Base-by-base conservation (phyloP, 192 early-diverging fungal species). In the Helicostylum pulchrum region DNA sequence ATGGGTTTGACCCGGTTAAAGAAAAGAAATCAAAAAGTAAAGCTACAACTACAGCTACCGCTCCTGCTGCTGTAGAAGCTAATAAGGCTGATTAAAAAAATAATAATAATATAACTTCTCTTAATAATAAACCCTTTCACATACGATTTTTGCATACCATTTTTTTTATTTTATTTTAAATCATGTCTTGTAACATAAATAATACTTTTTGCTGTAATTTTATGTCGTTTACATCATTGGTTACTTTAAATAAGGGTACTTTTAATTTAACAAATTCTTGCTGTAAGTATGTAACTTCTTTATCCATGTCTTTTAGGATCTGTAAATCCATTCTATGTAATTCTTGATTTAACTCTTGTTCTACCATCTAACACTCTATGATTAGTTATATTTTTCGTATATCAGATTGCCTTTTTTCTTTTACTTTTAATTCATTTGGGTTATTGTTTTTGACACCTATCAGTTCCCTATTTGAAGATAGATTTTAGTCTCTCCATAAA, bases 1-100 rank as follows among this genome's bases (percentile, higher is more conserved):
- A 92, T 83, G 94, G 80, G 55, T 97, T 89, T 88, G 90, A 89
- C 59, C 78, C 69, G 21, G 77, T 75, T 3, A 85, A 87, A 62
- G 77, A 78, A 31, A 56, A 68, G 59, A 71, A 70, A 34, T 49
- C 6, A 70, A 70, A 7, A 50, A 52, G 39, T 39, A 39, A 39
- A 9, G 9, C 36, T 39, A 39, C 36, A 0, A 4, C 36, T 9
- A 6, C 36, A 0, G 9, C 36, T 9, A 6, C 36, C 4, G 20
- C 8, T 7, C 21, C 19, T 6, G 20, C 57, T 59, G 3, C 57
- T 12, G 19, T 42, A 34, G 31, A 17, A 26, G 19, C 42, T 7
- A 42, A 59, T 7, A 42, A 59, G 39, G 17, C 46, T 15, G 46
- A 48, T 12, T 48, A 48, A 48, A 6, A 12, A 3, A 12, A 6